These are phyloP conservation scores for Aspergillus panamensis DNA, from an alignment of 495 filamentous ascomycete genomes.

Conservation along the genomic window DNA sequence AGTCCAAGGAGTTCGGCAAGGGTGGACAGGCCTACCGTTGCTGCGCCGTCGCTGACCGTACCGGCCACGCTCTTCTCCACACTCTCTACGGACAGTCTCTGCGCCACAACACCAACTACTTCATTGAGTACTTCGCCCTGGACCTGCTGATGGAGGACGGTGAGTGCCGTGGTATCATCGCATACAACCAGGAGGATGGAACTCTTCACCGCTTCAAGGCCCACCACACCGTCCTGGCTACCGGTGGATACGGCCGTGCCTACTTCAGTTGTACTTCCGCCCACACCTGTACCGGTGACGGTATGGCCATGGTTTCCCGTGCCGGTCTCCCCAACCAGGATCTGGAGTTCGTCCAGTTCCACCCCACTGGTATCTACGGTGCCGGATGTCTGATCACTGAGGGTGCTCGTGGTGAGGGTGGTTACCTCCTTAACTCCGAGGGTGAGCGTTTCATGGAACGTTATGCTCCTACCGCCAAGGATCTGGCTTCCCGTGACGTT, in stretches of 20 bases:
- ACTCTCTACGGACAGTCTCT: conserved; percentile 98
- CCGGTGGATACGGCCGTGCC: conserved; percentile 92
- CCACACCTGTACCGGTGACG: conserved; percentile 97
- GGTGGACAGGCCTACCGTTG: conserved; percentile 96
- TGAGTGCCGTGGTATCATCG: conserved; percentile 90
- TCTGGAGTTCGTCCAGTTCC: conserved; percentile 99
- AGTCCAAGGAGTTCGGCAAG: conserved; percentile 92
- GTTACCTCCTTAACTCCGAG: conserved; percentile 92
- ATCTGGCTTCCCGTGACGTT: conserved; percentile 89
- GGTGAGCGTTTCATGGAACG: conserved; percentile 99
- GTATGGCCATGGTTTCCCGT: conserved; percentile 97
- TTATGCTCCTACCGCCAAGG: conserved; percentile 96
- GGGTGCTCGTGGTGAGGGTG: conserved; percentile 96
- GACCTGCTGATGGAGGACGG: conserved; percentile 97
- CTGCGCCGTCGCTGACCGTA: conserved; percentile 92
- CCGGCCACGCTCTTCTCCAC: conserved; percentile 93
- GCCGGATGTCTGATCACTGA: conserved; percentile 98
- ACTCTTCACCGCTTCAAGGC: conserved; percentile 95
- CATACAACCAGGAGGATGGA: conserved; percentile 97
- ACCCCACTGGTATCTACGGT: conserved; percentile 98
- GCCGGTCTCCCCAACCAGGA: conserved; percentile 98
- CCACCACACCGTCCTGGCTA: conserved; percentile 92
- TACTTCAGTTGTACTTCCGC: conserved; percentile 98
- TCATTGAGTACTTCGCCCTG: conserved; percentile 97
- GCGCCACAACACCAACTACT: conserved; percentile 97